Evolutionary conservation across 225 moss, liverwort and hornwort species (phyloP), one percentile per base, ranked within the genome.

Genomic region (Pleurozium schreberi): DNA sequence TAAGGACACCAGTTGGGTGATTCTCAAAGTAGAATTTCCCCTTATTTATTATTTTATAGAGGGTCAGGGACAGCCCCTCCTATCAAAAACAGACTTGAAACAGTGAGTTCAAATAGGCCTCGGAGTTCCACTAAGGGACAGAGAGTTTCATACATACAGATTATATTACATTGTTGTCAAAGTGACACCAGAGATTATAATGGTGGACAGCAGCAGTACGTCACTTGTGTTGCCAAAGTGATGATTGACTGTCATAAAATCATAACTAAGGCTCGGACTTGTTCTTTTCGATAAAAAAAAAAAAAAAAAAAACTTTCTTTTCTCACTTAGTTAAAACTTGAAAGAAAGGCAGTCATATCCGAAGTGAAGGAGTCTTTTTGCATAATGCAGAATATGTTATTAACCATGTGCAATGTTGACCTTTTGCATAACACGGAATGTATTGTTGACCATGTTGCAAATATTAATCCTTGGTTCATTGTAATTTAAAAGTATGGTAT

Each of bases 11-110:
- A 49, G 73, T 33, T 60, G 85, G 82, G 85, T 85, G 78, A 88
- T 88, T 86, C 82, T 90, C 83, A 50, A 42, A 40, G 85, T 86
- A 88, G 79, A 83, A 92, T 88, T 78, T 66, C 42, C 90, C 79
- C 79, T 59, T n/a, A n/a, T 65, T n/a, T n/a, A n/a, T n/a, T n/a
- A n/a, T n/a, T n/a, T n/a, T 49, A 49, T 49, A 63, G 55, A 84
- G 87, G 91, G 84, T 65, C 63, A 64, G 59, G 75, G 13, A 82
- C 57, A 16, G 88, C 90, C 83, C 83, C 86, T 84, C 45, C 2
- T 81, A 59, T 69, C 30, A 45, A 74, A 75, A 52, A n/a, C n/a
- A 45, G 85, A 86, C 73, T 88, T 74, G 65, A 83, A 83, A 45
- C 43, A 49, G 57, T n/a, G n/a, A n/a, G n/a, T 47, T 67, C 21